Evolutionary conservation across 2,329 filamentous ascomycete genomes (phyloP), one percentile per base, ranked within the genome.

Genomic region (Aspergillaceae sp.): DNA sequence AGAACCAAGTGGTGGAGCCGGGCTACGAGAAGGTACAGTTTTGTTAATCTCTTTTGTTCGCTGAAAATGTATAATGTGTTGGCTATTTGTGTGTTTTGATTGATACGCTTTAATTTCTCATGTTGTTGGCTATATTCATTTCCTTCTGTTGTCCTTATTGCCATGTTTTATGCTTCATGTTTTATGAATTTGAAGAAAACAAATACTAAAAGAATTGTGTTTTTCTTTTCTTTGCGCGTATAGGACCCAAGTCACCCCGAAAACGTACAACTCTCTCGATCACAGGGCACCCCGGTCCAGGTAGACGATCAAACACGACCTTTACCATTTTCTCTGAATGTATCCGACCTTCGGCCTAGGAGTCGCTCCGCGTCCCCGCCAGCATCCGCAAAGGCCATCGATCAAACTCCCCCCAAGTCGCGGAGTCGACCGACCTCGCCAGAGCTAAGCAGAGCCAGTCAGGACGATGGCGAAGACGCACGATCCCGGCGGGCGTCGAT

Each of bases 251-350:
- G 19, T 19, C 19, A 19, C 19, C 68, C 44, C 61, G 74, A 69
- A 75, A 78, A 81, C 82, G 82, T 81, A 80, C 82, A 82, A 78
- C 19, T 19, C 19, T 19, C 64, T 62, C 70, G 71, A 68, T 71
- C 76, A 77, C 77, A 75, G 75, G 78, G 79, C 76, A 75, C 75
- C 68, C 73, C 73, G 68, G 53, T 50, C 44, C 50, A 63, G 65
- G 67, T 69, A 68, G 55, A 62, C 56, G 56, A 60, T 50, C 10
- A 40, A 10, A 28, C 3, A 40, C 27, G 26, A 40, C 28, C 26
- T 10, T 40, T 58, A 30, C n/a, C 34, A 3, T 38, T 27, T 4
- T 26, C 36, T 8, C 19, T 38, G 26, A 27, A 26, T 26, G 36
- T 27, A 19, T 32, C 54, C 19, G 51, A 60, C 19, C 52, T 58